Percentiles rank a stretch among this genome's conserved stretches.
Conservation (phyloP, 2,329 filamentous ascomycete species). For the Balansia obtecta region DNA sequence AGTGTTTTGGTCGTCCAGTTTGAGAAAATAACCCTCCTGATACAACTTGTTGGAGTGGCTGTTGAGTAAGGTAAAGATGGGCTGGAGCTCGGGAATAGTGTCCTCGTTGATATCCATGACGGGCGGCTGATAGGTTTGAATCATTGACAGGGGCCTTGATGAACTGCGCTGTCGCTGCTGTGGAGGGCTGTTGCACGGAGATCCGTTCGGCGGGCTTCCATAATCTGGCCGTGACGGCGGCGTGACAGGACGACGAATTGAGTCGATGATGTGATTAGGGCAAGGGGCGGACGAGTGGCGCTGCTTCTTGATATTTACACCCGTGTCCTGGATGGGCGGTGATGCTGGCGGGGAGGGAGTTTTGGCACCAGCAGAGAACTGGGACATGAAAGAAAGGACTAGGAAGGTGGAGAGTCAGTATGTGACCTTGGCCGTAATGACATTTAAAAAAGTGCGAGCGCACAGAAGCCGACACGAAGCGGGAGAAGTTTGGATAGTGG, state of each 20-base stretch:
- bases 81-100: constrained; percentile 83
- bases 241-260: constrained; percentile 23
- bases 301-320: constrained; percentile 17
- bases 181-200: constrained; percentile 28
- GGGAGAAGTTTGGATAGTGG: neutral
- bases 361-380: constrained; percentile 48
- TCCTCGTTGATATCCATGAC: constrained; percentile 76
- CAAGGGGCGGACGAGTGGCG: constrained; percentile 20
- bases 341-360: constrained; percentile 33
- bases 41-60: constrained; percentile 94
- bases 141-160: constrained; percentile 72
- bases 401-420: constrained; percentile 10
- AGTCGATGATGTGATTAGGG: constrained; percentile 23
- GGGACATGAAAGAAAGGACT: constrained; percentile 86
- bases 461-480: neutral
- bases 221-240: constrained; percentile 28
- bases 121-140: constrained; percentile 74
- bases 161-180: constrained; percentile 32
- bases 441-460: neutral
- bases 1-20: constrained; percentile 86
- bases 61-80: constrained; percentile 88
- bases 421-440: neutral
- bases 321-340: constrained; percentile 25
- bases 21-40: constrained; percentile 95
- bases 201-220: constrained; percentile 28